Evolutionary conservation across 2,329 filamentous ascomycete species (phyloP).

Genomic region (Paraphoma sp.): DNA sequence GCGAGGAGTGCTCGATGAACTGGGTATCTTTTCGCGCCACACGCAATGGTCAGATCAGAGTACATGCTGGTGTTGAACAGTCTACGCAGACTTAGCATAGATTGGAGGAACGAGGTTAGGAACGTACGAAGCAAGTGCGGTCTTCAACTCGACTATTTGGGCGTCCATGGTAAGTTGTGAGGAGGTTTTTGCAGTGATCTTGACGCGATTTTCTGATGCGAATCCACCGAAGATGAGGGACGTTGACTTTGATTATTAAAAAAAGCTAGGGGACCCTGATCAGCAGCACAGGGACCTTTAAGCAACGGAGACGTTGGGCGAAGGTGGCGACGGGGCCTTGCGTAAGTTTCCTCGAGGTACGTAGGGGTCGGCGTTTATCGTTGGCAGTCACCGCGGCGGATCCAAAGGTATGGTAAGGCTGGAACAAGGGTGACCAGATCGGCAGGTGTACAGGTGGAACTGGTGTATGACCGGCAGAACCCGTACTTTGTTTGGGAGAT

Average conservation of each 20-base stretch:
- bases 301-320: constrained; percentile 11
- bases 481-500: background rate
- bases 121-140: constrained; percentile 56
- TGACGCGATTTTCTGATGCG: constrained; percentile 1
- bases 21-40: constrained; percentile 53
- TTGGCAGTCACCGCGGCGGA: constrained; percentile 11
- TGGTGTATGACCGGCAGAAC: constrained; percentile 4
- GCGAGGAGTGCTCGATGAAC: constrained; percentile 58
- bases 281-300: constrained; percentile 13
- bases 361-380: constrained; percentile 21
- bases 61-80: constrained; percentile 50
- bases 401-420: constrained; percentile 24
- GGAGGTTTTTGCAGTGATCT: constrained; percentile 12
- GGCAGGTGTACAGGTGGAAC: constrained; percentile 3
- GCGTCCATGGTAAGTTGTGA: constrained; percentile 42
- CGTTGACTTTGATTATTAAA: no score
- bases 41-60: constrained; percentile 57
- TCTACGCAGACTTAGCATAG: constrained; percentile 42
- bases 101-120: constrained; percentile 1
- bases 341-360: constrained; percentile 21
- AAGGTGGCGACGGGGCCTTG: constrained; percentile 13
- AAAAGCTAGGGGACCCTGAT: constrained; percentile 7
- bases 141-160: constrained; percentile 54
- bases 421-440: constrained; percentile 20
- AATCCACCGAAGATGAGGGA: no score